Base-by-base conservation (phyloP, 768 basidiomycete species). In the Pholiota molesta region DNA sequence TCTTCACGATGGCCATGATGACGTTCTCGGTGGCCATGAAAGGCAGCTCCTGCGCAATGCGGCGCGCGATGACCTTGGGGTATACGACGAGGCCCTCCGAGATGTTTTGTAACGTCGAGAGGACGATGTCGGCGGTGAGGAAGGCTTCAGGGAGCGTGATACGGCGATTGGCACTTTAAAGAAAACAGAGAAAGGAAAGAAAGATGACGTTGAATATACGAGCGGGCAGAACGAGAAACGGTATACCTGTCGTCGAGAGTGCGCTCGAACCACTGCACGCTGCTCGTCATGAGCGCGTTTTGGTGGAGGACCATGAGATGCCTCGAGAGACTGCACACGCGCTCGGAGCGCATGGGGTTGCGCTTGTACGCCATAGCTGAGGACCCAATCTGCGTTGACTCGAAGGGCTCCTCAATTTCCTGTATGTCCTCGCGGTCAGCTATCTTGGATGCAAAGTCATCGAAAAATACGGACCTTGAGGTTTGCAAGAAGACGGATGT, bases 1-100 rank as follows among this genome's bases (percentile, higher is more conserved):
- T 87, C 76, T 93, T 97, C 64, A 99, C 97, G 45, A 99, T 86
- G 1, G 95, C 95, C 97, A 99, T 99, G 78, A 99, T 99, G 76
- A 99, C 85, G 75, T 99, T 99, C 77, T 99, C 97, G 1, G 97
- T 99, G 4, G 97, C 95, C 97, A 99, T 99, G 84, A 99, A 99
- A 0, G 97, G 97, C 35, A 99, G 83, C 74, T 99, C 97, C 74
- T 98, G 94, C 2, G 88, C 75, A 74, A 99, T 96, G 39, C 94
- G 88, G 44, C 95, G 87, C 10, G 84, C 93, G 65, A 99, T 99
- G 63, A 99, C 97, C 73, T 86, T 90, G 10, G 97, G 97, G 75
- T 99, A 99, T 59, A 99, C 96, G n/a, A 99, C 95, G n/a, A 99
- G 84, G 0, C 97, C 97, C 77, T 99, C 97, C 2, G 92, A 92